phyloP scores from a whole-genome alignment of 768 basidiomycete genomes.

The Pleurotus sapidus region DNA sequence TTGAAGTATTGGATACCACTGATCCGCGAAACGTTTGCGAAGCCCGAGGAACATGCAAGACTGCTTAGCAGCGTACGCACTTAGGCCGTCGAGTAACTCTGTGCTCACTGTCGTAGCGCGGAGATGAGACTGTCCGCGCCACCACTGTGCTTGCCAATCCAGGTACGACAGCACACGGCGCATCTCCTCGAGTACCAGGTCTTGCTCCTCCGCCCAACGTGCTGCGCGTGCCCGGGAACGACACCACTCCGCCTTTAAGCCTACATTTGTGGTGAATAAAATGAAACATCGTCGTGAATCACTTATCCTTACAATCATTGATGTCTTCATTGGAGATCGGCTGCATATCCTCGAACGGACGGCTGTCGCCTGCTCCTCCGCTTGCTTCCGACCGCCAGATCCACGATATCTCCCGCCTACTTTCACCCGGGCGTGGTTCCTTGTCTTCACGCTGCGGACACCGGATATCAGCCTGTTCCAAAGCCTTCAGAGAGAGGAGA shows the following conservation, averaged over 20 bases:
- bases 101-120: neutral
- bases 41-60: neutral
- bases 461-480: constrained; percentile 1
- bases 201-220: neutral
- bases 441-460: neutral
- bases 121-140: neutral
- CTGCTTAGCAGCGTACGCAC: constrained; percentile 6
- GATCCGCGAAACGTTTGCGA: neutral
- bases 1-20: neutral
- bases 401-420: constrained; percentile 3
- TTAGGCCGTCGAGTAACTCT: constrained; percentile 8
- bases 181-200: constrained; percentile 17
- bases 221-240: neutral
- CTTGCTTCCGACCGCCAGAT: constrained; percentile 3
- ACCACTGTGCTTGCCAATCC: neutral
- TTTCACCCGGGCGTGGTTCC: neutral
- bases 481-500: neutral
- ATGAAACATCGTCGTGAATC: too few relatives aligned
- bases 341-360: too few relatives aligned
- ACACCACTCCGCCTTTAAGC: neutral
- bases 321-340: too few relatives aligned
- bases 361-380: too few relatives aligned
- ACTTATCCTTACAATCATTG: too few relatives aligned
- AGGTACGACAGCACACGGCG: neutral
- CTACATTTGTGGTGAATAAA: neutral